Evolutionary conservation across 2,329 filamentous ascomycete species (phyloP), one percentile per base, ranked within the genome.

Genomic region (Tricladium varicosporioides): DNA sequence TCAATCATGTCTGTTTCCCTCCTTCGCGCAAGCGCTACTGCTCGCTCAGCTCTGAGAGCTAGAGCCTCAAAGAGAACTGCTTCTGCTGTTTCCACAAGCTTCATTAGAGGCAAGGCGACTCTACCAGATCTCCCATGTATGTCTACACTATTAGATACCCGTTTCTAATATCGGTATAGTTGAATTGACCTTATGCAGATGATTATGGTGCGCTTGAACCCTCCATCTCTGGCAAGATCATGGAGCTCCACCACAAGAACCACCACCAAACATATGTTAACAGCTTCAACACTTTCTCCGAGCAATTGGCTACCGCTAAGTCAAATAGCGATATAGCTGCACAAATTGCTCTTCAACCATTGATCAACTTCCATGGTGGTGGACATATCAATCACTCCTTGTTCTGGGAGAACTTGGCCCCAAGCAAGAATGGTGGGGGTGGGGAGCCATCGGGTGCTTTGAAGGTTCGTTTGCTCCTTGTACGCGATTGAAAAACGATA

Each of bases 201-300:
- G 94, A 97, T 81, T 99, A 97, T 75, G 91, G 88, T 72, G 94
- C 92, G 52, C 91, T 99, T 69, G 94, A 99, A 79, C 84, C 84
- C 51, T 71, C 80, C 70, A 85, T 96, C 78, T 92, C 88, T 49
- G 88, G 89, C 73, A 85, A 94, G 77, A 96, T 96, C 79, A 96
- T 96, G 92, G 90, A 96, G 79, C 84, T 96, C 47, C 92, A 96
- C 81, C 89, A 96, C 84, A 87, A 84, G 78, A 93, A 92, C 77
- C 92, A 96, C 82, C 92, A 96, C 80, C 86, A 93, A 76, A 92
- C 92, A 70, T 96, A 96, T 74, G 91, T 96, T 67, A 94, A 86
- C 75, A 88, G 87, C 73, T 89, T 90, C 80, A 96, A 96, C 79
- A 81, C 86, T 60, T 87, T 90, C 57, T 78, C 85, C 65, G 86